Evolutionary conservation across 352 stramenopile genomes (phyloP).

Genomic region (Phytophthora citrophthora): DNA sequence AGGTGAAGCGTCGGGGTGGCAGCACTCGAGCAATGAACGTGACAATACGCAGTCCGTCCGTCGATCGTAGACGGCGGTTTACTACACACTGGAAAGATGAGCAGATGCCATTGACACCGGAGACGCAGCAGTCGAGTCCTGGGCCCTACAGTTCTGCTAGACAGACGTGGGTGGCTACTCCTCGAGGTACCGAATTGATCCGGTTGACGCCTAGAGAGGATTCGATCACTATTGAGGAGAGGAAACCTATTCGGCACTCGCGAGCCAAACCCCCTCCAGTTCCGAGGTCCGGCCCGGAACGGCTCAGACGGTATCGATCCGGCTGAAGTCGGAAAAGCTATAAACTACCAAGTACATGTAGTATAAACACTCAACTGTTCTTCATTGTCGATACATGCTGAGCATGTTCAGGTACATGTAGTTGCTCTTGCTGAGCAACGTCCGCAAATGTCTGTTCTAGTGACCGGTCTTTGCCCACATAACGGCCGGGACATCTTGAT

Average conservation of each 20-base stretch:
- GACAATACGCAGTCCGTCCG: slow-evolving; percentile 10
- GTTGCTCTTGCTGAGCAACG: neutral
- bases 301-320: slow-evolving; percentile 16
- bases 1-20: slow-evolving; percentile 6
- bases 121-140: slow-evolving; percentile 21
- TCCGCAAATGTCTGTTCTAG: neutral
- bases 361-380: too few relatives aligned
- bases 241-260: slow-evolving; percentile 14
- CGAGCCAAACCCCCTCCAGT: slow-evolving; percentile 15
- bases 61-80: slow-evolving; percentile 17
- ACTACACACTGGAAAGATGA: slow-evolving; percentile 15
- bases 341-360: neutral
- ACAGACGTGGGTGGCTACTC: slow-evolving; percentile 25
- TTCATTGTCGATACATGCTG: too few relatives aligned
- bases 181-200: slow-evolving; percentile 9
- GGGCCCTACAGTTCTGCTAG: neutral
- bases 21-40: slow-evolving; percentile 17
- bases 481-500: slow-evolving; percentile 11
- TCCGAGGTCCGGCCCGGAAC: neutral
- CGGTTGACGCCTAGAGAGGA: slow-evolving; percentile 24
- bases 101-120: slow-evolving; percentile 12
- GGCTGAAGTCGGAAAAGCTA: slow-evolving; percentile 1
- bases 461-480: neutral
- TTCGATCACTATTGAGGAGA: slow-evolving; percentile 20
- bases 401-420: too few relatives aligned